phyloP scores from a whole-genome alignment of 2,329 filamentous ascomycete species.

The Aspergillus ochraceoroseus region DNA sequence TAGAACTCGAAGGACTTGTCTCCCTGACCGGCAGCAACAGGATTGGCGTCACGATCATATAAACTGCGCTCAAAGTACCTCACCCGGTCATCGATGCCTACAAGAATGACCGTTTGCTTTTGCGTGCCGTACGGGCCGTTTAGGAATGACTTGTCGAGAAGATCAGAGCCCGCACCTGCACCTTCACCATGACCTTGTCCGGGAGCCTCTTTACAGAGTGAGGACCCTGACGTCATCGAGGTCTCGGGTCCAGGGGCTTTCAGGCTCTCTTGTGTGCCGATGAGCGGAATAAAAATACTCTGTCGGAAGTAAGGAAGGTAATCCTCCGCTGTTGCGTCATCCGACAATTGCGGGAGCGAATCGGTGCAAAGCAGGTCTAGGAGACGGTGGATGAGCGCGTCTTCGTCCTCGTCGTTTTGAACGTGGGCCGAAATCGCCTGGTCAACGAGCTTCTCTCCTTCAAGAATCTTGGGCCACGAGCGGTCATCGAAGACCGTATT shows the following conservation, averaged over 20 bases:
- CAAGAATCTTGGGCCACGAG: slow-evolving; percentile 58
- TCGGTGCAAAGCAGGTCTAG: slow-evolving; percentile 52
- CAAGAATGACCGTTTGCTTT: slow-evolving; percentile 59
- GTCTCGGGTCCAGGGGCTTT: no score
- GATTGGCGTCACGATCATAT: slow-evolving; percentile 50
- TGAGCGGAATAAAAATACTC: slow-evolving; percentile 57
- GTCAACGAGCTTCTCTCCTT: slow-evolving; percentile 52
- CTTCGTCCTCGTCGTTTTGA: slow-evolving; percentile 41
- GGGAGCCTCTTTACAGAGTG: no score
- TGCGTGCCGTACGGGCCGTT: slow-evolving; percentile 59
- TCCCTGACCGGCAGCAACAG: slow-evolving; percentile 30
- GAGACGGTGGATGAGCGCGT: slow-evolving; percentile 50
- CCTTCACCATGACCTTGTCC: no score
- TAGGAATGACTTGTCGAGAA: slow-evolving; percentile 33
- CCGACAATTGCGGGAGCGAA: slow-evolving; percentile 50
- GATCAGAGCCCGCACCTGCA: slow-evolving; percentile 17
- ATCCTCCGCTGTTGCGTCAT: slow-evolving; percentile 48
- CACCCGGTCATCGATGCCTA: slow-evolving; percentile 51
- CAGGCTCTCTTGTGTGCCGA: slow-evolving; percentile 49
- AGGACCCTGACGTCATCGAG: no score
- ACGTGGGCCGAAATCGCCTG: slow-evolving; percentile 48
- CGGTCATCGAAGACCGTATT: slow-evolving; percentile 57
- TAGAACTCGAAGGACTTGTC: slow-evolving; percentile 17
- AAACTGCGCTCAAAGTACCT: slow-evolving; percentile 61
- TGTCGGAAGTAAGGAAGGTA: slow-evolving; percentile 55